phyloP scores from a whole-genome alignment of 139 green algal species.

The Yamagishiella unicocca region DNA sequence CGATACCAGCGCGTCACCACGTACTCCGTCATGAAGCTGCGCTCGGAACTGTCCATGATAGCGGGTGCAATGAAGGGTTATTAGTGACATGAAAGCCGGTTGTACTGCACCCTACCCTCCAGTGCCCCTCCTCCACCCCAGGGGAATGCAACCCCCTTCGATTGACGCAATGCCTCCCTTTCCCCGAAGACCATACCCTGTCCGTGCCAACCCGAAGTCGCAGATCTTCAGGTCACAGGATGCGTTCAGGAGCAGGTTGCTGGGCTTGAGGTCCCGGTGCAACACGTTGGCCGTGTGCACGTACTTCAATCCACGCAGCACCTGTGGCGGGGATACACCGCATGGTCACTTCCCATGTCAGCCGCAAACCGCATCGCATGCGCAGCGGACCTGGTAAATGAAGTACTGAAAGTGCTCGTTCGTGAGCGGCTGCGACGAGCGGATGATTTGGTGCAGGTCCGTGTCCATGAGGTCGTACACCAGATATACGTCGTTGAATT shows the following conservation, averaged over 20 bases:
- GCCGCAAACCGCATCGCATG: not conserved
- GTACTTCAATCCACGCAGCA: conserved; percentile 93
- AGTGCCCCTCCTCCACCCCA: too few relatives aligned
- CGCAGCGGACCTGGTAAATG: conserved; percentile 89
- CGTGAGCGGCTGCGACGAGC: conserved; percentile 91
- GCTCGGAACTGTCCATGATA: conserved; percentile 74
- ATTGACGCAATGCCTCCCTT: too few relatives aligned
- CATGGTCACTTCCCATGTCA: too few relatives aligned
- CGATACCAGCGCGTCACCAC: conserved; percentile 97
- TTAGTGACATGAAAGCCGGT: too few relatives aligned
- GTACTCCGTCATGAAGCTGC: conserved; percentile 97
- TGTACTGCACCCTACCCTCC: too few relatives aligned
- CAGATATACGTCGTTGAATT: conserved; percentile 97
- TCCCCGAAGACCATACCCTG: too few relatives aligned
- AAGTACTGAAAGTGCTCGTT: conserved; percentile 99
- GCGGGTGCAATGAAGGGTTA: too few relatives aligned
- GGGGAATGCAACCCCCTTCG: too few relatives aligned
- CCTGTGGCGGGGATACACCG: too few relatives aligned
- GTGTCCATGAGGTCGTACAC: conserved; percentile 99
- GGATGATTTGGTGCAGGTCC: conserved; percentile 99
- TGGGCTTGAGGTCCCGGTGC: conserved; percentile 97
- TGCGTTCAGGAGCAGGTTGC: conserved; percentile 97
- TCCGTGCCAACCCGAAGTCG: conserved; percentile 97
- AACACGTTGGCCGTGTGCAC: conserved; percentile 94
- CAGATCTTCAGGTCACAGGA: conserved; percentile 98